Evolutionary conservation across 225 moss, liverwort and hornwort genomes (phyloP), one percentile per base, ranked within the genome.

Genomic region (Pleurozium schreberi): DNA sequence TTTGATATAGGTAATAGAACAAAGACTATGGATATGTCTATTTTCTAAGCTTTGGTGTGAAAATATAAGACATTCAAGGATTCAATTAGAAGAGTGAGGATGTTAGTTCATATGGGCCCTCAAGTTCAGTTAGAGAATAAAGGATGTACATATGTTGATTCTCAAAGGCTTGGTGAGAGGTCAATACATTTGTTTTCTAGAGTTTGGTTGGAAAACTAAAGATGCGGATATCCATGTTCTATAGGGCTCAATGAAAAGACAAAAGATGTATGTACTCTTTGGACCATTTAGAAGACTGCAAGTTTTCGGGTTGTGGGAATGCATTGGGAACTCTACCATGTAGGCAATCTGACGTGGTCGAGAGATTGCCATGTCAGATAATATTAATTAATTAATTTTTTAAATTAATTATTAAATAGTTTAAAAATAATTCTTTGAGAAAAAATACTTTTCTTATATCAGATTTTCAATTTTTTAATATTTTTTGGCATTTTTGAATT

Each of bases 21-120:
- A 45, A 10, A 45, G 12, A 45, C 17, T 45, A 10, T 45, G 27
- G 17, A 28, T 17, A 45, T 73, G 17, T 28, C 0, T 9, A 0
- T 43, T 73, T 45, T 10, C 3, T 28, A 43, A 5, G 9, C 2
- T 27, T 73, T 17, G 3, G 5, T 43, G 9, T 12, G 3, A 33
- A 21, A 75, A 50, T 2, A 50, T 21, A 33, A 0, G 75, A 49
- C 33, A 75, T 49, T 38, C 4, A 36, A 78, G 4, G 16, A 23
- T 38, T 78, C 0, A 0, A 12, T 36, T 9, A 36, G 14, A 76
- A 76, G 14, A 18, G 3, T 1, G 3, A 38, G 4, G 25, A 36
- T 6, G 25, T 45, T 6, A 25, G 4, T 36, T 52, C 1, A 57
- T 79, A 7, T 11, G 0, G 26, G 3, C 7, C 4, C 0, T 26